Evolutionary conservation across 805 yeast species (phyloP).

Genomic region (Isabelozyma rhagii): DNA sequence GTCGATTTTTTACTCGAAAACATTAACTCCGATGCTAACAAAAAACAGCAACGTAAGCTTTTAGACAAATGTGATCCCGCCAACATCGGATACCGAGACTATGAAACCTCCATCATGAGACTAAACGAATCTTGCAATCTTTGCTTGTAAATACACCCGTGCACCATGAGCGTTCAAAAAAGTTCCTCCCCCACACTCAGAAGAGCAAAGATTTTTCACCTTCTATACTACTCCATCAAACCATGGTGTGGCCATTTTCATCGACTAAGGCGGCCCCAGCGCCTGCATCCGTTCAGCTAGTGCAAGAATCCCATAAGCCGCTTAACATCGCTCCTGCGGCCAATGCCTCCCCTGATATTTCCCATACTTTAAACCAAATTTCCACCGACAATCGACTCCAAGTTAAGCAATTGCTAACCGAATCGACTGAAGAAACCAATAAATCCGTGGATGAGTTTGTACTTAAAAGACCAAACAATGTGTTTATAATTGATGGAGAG

Average conservation of each 20-base stretch:
- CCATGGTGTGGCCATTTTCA: conserved; percentile 15
- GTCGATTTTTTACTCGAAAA: conserved; percentile 4
- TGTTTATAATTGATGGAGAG: conserved; percentile 43
- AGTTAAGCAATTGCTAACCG: conserved; percentile 4
- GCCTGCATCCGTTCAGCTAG: conserved; percentile 4
- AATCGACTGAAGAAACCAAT: conserved; percentile 9
- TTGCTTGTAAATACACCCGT: conserved; percentile 17
- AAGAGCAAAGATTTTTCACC: background rate
- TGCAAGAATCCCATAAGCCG: conserved; percentile 25
- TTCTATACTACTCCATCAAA: background rate
- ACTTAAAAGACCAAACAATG: conserved; percentile 23
- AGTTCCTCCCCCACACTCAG: no score
- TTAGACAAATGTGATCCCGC: conserved; percentile 1
- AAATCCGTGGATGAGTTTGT: conserved; percentile 30
- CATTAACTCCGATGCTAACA: conserved; percentile 1
- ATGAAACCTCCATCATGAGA: conserved; percentile 22
- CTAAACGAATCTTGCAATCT: conserved; percentile 23
- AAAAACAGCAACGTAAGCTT: conserved; percentile 1
- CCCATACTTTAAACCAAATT: conserved; percentile 27
- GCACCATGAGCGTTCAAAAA: background rate
- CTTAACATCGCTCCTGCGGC: conserved; percentile 11
- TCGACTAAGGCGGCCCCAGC: conserved; percentile 1
- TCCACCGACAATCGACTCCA: conserved; percentile 8
- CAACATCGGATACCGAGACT: conserved; percentile 19
- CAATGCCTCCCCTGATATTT: conserved; percentile 11